These are phyloP conservation scores for Fusarium metavorans DNA, from an alignment of 2,329 filamentous ascomycete species.

Conservation along the genomic window DNA sequence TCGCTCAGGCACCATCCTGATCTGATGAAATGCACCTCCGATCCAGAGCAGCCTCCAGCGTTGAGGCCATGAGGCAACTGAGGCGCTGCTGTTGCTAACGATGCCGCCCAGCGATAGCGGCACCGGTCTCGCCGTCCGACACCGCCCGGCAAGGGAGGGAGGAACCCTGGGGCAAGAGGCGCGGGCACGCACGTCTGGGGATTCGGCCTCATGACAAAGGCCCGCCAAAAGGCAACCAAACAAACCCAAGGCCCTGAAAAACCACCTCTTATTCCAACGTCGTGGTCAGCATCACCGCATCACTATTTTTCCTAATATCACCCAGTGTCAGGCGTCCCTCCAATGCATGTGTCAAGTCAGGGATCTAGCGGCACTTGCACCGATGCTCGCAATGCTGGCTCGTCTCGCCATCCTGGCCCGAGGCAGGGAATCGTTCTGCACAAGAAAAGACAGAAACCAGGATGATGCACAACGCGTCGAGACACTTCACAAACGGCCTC, in stretches of 20 bases:
- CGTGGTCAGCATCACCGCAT: slow-evolving; percentile 25
- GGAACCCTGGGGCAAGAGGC: not conserved
- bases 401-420: slow-evolving; percentile 38
- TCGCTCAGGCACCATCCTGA: slow-evolving; percentile 32
- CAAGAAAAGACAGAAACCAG: slow-evolving; percentile 37
- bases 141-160: slow-evolving; percentile 34
- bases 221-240: not conserved
- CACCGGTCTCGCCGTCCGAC: slow-evolving; percentile 42
- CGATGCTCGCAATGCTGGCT: slow-evolving; percentile 36
- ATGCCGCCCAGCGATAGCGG: slow-evolving; percentile 18
- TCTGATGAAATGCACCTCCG: slow-evolving; percentile 28
- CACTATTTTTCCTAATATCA: slow-evolving; percentile 15
- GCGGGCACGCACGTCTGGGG: slow-evolving; percentile 15
- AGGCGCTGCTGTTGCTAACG: slow-evolving; percentile 8
- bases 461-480: slow-evolving; percentile 42
- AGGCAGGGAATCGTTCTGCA: slow-evolving; percentile 38
- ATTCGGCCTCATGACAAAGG: slow-evolving; percentile 16
- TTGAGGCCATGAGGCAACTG: slow-evolving; percentile 15
- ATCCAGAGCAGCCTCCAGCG: slow-evolving; percentile 28
- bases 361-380: slow-evolving; percentile 40
- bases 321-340: slow-evolving; percentile 8
- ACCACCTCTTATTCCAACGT: slow-evolving; percentile 27
- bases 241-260: slow-evolving; percentile 17
- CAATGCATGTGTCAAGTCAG: slow-evolving; percentile 25
- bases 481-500: slow-evolving; percentile 31